Conservation (phyloP, 2,329 filamentous ascomycete species). For the Diaporthe citrichinensis region DNA sequence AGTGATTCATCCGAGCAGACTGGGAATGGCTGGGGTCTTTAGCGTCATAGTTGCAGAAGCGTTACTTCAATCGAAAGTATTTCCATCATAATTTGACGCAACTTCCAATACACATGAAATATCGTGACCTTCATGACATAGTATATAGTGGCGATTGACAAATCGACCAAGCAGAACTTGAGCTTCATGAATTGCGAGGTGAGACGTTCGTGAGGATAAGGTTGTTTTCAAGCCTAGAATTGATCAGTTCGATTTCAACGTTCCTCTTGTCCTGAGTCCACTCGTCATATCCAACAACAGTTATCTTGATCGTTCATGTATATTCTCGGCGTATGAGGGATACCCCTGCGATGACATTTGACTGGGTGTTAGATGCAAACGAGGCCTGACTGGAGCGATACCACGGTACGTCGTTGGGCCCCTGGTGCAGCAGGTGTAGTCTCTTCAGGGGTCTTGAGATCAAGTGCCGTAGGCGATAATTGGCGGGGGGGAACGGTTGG, state of each 20-base stretch:
- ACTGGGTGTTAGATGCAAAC: slow-evolving; percentile 15
- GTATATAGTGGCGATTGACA: too few species aligned
- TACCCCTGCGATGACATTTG: neutral
- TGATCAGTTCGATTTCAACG: neutral
- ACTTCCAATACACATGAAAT: neutral
- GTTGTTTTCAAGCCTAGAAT: too few species aligned
- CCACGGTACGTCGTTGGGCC: neutral
- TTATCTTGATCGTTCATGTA: neutral
- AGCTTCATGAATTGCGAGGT: neutral
- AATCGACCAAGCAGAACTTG: neutral
- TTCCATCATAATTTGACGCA: neutral
- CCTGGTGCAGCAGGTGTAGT: neutral
- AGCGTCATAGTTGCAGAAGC: neutral
- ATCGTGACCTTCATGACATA: too few species aligned
- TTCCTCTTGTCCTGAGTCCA: neutral
- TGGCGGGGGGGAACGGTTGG: neutral
- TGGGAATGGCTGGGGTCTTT: neutral
- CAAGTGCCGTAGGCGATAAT: neutral
- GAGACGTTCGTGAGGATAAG: too few species aligned
- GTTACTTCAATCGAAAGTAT: neutral
- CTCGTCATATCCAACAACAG: neutral
- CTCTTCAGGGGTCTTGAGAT: neutral
- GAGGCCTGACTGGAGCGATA: neutral
- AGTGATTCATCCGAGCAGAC: neutral
- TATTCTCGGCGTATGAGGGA: neutral